Percentiles rank a stretch among this genome's conserved stretches.
Conservation (phyloP, 805 yeast genomes). For the Saturnispora bothae region DNA sequence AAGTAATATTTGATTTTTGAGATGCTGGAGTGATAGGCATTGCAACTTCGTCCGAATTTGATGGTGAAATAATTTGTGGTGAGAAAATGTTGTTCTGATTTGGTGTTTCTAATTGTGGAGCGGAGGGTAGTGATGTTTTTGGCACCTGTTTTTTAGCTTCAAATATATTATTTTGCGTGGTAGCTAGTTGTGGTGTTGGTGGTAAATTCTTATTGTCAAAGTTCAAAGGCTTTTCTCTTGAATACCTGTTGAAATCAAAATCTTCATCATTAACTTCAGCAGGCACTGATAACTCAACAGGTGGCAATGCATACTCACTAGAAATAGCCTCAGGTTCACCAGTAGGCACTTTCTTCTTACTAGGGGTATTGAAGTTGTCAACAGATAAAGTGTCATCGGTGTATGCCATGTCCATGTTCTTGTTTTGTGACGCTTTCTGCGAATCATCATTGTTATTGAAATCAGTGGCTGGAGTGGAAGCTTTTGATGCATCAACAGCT, state of each 20-base stretch:
- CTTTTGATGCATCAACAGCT: not conserved
- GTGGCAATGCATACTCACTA: not conserved
- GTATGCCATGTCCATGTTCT: constrained; percentile 1
- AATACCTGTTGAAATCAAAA: constrained; percentile 5
- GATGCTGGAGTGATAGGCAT: constrained; percentile 8
- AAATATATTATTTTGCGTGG: no score
- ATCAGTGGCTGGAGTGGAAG: constrained; percentile 1
- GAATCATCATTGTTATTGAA: not conserved
- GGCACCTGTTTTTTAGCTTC: no score
- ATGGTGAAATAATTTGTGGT: not conserved
- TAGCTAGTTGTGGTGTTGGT: not conserved
- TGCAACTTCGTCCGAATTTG: not conserved
- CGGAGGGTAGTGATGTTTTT: no score
- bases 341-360: not conserved
- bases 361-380: not conserved
- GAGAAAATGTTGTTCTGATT: not conserved
- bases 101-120: no score
- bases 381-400: constrained; percentile 4
- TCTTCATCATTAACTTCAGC: not conserved
- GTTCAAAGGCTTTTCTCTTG: constrained; percentile 6
- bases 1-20: constrained; percentile 12
- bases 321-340: not conserved
- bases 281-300: not conserved
- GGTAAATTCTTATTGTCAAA: not conserved
- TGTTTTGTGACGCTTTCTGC: constrained; percentile 1